Evolutionary conservation across 2,329 filamentous ascomycete genomes (phyloP), one percentile per base, ranked within the genome.

Genomic region (Monilinia polystroma): DNA sequence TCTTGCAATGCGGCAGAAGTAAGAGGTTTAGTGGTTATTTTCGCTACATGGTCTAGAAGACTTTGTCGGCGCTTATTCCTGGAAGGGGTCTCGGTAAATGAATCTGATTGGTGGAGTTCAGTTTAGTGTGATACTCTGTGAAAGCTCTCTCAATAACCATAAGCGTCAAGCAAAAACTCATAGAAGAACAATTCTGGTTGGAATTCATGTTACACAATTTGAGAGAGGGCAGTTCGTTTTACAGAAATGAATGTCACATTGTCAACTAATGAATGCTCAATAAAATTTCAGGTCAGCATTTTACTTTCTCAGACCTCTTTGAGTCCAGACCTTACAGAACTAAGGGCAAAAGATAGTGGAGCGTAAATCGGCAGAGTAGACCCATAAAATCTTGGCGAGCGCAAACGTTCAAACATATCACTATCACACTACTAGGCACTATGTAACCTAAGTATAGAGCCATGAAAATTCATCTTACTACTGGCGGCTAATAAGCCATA

Each of bases 401-500:
- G 45, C 20, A 51, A 51, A 49, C n/a, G 29, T 35, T 35, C 14
- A 51, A 12, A 49, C 38, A 60, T 12, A 51, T 60, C 57, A 60
- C 57, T 60, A 60, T 51, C 57, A 60, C 45, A 49, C 23, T 47
- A n/a, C 26, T 59, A 45, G 4, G 14, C 6, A 47, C 41, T 49
- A n/a, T 35, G 26, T 26, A 5, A 18, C n/a, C 58, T 20, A 51
- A 41, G n/a, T 51, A 38, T 41, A 60, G 32, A 56, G 32, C 29
- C 20, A 56, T 20, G 7, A 56, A 56, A 41, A 23, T 7, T 51
- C 8, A 23, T 51, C 45, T 35, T 38, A 23, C n/a, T 20, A 62
- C 51, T 8, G 29, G 58, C 58, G 58, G n/a, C 45, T 62, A 60
- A 38, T 38, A 26, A 26, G 29, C 45, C 58, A 60, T 26, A 51